phyloP scores from a whole-genome alignment of 2,329 filamentous ascomycete genomes.

The Arthrocladium fulminans region DNA sequence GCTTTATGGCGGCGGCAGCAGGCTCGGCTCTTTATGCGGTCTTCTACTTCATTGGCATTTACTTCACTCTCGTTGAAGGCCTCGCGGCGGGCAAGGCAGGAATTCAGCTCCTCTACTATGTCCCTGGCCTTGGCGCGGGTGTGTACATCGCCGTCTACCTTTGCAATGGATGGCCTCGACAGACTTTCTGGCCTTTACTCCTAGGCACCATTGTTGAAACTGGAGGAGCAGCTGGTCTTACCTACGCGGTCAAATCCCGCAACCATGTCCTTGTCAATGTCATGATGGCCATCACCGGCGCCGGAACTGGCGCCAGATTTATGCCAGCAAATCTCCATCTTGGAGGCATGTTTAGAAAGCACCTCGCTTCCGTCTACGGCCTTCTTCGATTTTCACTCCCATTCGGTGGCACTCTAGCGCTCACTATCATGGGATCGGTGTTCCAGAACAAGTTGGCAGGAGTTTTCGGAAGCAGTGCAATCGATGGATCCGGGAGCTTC shows the following conservation, averaged over 20 bases:
- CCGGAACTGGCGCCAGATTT: constrained; percentile 55
- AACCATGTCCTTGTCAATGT: constrained; percentile 48
- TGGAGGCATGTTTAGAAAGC: constrained; percentile 51
- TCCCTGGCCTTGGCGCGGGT: constrained; percentile 54
- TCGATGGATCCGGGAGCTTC: constrained; percentile 26
- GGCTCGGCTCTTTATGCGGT: constrained; percentile 48
- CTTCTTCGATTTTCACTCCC: constrained; percentile 52
- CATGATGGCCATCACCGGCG: constrained; percentile 57
- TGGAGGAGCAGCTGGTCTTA: constrained; percentile 50
- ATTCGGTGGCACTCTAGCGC: constrained; percentile 55
- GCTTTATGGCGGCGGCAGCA: constrained; percentile 52
- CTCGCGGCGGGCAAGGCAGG: constrained; percentile 46
- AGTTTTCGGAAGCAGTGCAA: constrained; percentile 21
- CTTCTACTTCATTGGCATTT: constrained; percentile 61
- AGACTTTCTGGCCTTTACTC: constrained; percentile 53
- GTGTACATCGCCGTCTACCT: constrained; percentile 50
- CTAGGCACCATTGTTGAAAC: constrained; percentile 50
- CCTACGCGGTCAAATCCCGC: constrained; percentile 46
- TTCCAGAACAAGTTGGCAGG: constrained; percentile 52
- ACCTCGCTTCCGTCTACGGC: constrained; percentile 54
- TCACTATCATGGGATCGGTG: constrained; percentile 60
- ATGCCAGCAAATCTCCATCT: constrained; percentile 58
- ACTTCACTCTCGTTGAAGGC: constrained; percentile 55
- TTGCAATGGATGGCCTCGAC: constrained; percentile 53
- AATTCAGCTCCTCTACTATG: constrained; percentile 53